Evolutionary conservation across 371 early-diverging fungal species (phyloP).

Genomic region (Mucor plumbeus): DNA sequence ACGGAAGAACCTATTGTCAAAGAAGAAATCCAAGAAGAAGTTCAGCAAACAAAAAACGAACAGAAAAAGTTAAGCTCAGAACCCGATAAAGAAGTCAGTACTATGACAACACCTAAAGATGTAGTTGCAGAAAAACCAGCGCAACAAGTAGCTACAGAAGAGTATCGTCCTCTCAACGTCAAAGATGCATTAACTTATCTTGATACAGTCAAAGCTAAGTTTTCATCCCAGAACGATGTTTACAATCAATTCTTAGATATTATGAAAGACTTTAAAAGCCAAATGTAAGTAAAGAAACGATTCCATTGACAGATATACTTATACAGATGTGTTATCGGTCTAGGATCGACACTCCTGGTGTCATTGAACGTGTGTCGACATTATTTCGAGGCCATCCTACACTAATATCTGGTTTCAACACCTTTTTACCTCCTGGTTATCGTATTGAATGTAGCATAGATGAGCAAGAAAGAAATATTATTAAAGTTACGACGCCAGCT

Average conservation of each 20-base stretch:
- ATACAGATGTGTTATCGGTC: background rate
- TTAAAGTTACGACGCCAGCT: conserved; percentile 89
- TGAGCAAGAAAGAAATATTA: conserved; percentile 68
- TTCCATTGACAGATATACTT: background rate
- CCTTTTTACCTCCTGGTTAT: conserved; percentile 98
- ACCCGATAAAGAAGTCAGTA: background rate
- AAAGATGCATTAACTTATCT: conserved; percentile 96
- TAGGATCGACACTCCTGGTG: conserved; percentile 97
- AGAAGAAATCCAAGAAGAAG: background rate
- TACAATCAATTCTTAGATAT: conserved; percentile 98
- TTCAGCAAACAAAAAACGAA: background rate
- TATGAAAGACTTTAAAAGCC: conserved; percentile 99
- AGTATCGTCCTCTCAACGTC: conserved; percentile 57
- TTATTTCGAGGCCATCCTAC: conserved; percentile 94
- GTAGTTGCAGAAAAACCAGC: background rate
- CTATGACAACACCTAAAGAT: background rate
- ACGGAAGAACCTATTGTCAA: background rate
- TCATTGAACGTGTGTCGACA: conserved; percentile 95
- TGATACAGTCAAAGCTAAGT: conserved; percentile 95
- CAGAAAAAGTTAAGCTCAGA: background rate
- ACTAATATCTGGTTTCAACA: conserved; percentile 98
- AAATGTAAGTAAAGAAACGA: conserved; percentile 62
- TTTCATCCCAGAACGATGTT: conserved; percentile 88
- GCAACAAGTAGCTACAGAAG: conserved; percentile 8
- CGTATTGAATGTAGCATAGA: conserved; percentile 87